Percentiles rank a stretch among this genome's conserved stretches.
Conservation (phyloP, 2,329 filamentous ascomycete genomes). For the Ascochyta koolunga region DNA sequence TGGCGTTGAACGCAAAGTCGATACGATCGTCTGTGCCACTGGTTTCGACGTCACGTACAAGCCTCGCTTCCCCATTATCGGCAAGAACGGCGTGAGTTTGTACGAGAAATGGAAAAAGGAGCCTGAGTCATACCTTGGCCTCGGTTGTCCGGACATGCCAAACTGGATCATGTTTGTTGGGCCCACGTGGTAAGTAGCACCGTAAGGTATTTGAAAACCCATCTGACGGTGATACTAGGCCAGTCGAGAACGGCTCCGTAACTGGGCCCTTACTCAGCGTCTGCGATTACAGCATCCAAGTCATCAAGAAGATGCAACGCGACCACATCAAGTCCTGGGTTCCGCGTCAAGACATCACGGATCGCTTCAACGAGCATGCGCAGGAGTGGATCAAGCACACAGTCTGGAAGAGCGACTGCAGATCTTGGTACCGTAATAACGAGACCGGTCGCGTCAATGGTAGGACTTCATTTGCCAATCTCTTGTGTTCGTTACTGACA, state of each 20-base stretch:
- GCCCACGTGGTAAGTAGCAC: conserved; percentile 21
- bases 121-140: conserved; percentile 48
- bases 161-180: conserved; percentile 30
- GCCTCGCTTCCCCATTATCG: conserved; percentile 51
- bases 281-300: conserved; percentile 49
- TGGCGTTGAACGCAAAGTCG: conserved; percentile 48
- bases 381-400: conserved; percentile 58
- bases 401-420: conserved; percentile 56
- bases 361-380: conserved; percentile 52
- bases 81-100: conserved; percentile 47
- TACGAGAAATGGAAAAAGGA: conserved; percentile 48
- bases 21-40: conserved; percentile 47
- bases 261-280: conserved; percentile 50
- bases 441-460: conserved; percentile 43
- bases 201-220: no score
- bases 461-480: background rate
- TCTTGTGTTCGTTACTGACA: background rate
- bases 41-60: conserved; percentile 52
- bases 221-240: conserved; percentile 34
- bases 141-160: conserved; percentile 31
- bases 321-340: conserved; percentile 53
- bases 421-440: conserved; percentile 55
- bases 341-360: conserved; percentile 50
- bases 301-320: conserved; percentile 55
- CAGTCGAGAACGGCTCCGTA: conserved; percentile 55